A percentile compares a stretch with the other conserved stretches of the same genome.
phyloP scores from a whole-genome alignment of 2,329 filamentous ascomycete genomes.

The Botrytis paeoniae region DNA sequence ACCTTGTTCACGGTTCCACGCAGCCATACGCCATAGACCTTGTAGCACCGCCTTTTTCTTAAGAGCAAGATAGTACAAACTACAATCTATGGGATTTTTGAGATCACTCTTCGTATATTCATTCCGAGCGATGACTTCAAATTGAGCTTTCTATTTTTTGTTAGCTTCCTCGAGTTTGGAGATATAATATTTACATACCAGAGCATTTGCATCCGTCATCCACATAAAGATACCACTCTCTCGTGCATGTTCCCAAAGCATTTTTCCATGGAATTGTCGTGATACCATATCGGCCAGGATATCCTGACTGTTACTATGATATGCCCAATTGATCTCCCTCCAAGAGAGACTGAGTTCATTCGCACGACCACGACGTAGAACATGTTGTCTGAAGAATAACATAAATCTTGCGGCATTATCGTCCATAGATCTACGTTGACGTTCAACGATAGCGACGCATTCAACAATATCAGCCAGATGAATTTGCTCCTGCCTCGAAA shows the following conservation, averaged over 20 bases:
- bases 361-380: constrained; percentile 63
- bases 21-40: constrained; percentile 92
- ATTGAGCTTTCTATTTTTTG: constrained; percentile 61
- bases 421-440: constrained; percentile 83
- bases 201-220: constrained; percentile 71
- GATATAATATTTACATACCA: constrained; percentile 55
- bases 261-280: constrained; percentile 71
- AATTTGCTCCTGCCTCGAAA: constrained; percentile 84
- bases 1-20: constrained; percentile 80
- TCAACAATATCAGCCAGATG: constrained; percentile 81
- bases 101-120: constrained; percentile 87
- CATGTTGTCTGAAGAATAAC: constrained; percentile 81
- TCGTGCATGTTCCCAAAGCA: constrained; percentile 81
- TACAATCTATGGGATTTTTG: constrained; percentile 88
- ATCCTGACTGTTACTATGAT: constrained; percentile 82
- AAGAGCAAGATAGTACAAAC: constrained; percentile 85
- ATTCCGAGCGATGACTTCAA: constrained; percentile 87
- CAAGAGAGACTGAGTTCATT: constrained; percentile 65
- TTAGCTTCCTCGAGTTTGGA: constrained; percentile 18
- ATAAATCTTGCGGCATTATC: constrained; percentile 86
- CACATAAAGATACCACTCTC: constrained; percentile 94
- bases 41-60: constrained; percentile 87
- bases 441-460: constrained; percentile 79
- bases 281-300: constrained; percentile 82
- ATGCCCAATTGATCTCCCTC: constrained; percentile 84